These are phyloP conservation scores for Ustilago xerochloae DNA, from an alignment of 1,284 basidiomycete genomes.

Conservation along the genomic window DNA sequence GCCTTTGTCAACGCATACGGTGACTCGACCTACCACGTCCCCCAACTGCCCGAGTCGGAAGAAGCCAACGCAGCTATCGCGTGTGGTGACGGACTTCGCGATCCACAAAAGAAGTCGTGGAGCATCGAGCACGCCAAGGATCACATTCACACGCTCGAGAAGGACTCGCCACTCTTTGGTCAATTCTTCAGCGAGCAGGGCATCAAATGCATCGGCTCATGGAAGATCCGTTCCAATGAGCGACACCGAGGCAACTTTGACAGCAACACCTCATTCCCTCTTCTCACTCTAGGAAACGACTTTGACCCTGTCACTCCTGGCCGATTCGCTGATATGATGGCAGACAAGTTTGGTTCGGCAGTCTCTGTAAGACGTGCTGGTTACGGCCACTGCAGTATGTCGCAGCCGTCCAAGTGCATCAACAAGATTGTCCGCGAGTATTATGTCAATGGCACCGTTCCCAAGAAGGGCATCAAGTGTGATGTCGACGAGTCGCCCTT, in stretches of 20 bases:
- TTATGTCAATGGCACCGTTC: conserved; percentile 51
- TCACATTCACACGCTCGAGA: conserved; percentile 28
- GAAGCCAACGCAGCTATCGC: conserved; percentile 39
- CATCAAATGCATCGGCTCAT: conserved; percentile 32
- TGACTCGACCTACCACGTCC: conserved; percentile 26
- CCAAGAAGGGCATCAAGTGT: conserved; percentile 40
- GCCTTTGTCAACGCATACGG: conserved; percentile 42
- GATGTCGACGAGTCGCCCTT: conserved; percentile 37
- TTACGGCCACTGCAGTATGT: conserved; percentile 53
- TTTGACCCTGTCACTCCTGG: conserved; percentile 56
- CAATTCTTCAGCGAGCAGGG: conserved; percentile 38
- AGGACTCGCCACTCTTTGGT: conserved; percentile 41
- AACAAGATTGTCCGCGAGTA: conserved; percentile 47
- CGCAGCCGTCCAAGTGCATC: conserved; percentile 47
- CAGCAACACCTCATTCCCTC: conserved; percentile 44
- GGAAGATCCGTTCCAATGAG: conserved; percentile 47
- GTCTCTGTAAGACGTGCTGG: conserved; percentile 39
- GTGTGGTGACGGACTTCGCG: conserved; percentile 38
- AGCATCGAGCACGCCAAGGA: conserved; percentile 30
- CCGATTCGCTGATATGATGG: conserved; percentile 46
- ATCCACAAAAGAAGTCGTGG: conserved; percentile 19
- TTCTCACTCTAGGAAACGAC: conserved; percentile 53
- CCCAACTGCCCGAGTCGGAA: conserved; percentile 27
- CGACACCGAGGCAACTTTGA: conserved; percentile 46
- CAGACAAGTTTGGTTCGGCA: conserved; percentile 34